Base-by-base conservation (phyloP, 768 basidiomycete species). In the Steccherinum ochraceum region DNA sequence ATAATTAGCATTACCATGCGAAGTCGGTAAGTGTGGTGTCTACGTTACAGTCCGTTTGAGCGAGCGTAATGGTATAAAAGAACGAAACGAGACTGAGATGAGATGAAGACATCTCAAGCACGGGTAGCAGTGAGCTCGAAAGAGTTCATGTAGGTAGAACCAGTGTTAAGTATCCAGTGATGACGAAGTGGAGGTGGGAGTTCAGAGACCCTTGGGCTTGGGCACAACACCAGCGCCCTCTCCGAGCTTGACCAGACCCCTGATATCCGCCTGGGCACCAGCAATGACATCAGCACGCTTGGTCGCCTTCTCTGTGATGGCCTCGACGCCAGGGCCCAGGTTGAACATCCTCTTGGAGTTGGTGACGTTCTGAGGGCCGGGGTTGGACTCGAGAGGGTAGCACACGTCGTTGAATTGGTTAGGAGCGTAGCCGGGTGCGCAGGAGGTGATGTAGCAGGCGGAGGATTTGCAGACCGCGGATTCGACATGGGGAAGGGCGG, bases 401-500 rank as follows among this genome's bases (percentile, higher is more conserved):
- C 30, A 35, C 7, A 16, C 30, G 30, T 35, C 30, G 30, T 35
- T 35, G 16, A 16, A 7, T 7, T 7, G 7, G 7, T 7, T 7
- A 16, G 30, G 30, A 35, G 16, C 30, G 30, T 7, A 35, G 16
- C 30, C 30, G 16, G 30, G 7, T 35, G 7, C 30, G 30, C 30
- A 35, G 7, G 30, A 7, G 7, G 30, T 7, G 30, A 35, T 16
- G 30, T 35, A 16, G 30, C 30, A 35, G 7, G 30, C 30, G 16
- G 30, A 7, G 30, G 30, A 35, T 7, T 16, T 7, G 30, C 30
- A 35, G 30, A 35, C 30, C 7, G 30, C 7, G 16, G 30, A 35
- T 3, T 53, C 57, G 27, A 68, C 64, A 30, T 64, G 44, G 3
- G 63, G 56, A 44, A 72, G 62, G 1, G 56, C 46, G 21, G 61